Conservation (phyloP, 2,329 filamentous ascomycete species). For the Cytospora schulzeri region DNA sequence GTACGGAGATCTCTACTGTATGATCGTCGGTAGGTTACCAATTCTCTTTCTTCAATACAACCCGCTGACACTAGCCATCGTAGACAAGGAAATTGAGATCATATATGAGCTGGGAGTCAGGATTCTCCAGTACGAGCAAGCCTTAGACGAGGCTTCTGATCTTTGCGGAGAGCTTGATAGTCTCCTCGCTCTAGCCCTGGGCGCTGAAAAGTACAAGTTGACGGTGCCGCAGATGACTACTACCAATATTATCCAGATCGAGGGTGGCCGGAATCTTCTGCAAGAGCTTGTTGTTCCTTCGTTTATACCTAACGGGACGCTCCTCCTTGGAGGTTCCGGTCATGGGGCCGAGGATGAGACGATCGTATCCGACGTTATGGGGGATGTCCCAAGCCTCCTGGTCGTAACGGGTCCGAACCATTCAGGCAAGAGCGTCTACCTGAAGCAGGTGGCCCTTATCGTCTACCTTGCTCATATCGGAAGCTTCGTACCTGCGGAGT, state of each 20-base stretch:
- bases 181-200: conserved; percentile 76
- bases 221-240: conserved; percentile 68
- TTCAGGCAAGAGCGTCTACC: conserved; percentile 93
- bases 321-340: conserved; percentile 61
- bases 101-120: conserved; percentile 73
- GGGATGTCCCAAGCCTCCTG: conserved; percentile 63
- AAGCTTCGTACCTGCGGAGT: conserved; percentile 82
- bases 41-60: background rate
- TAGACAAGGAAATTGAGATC: conserved; percentile 87
- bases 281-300: conserved; percentile 81
- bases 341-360: conserved; percentile 27
- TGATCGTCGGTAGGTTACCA: conserved; percentile 70
- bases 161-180: conserved; percentile 86
- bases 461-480: conserved; percentile 92
- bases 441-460: conserved; percentile 90
- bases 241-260: conserved; percentile 72
- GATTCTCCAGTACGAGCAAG: conserved; percentile 68
- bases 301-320: conserved; percentile 82
- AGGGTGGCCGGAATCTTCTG: conserved; percentile 80
- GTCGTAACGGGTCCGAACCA: conserved; percentile 93
- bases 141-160: conserved; percentile 72
- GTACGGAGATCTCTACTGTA: conserved; percentile 81
- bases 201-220: conserved; percentile 75
- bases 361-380: conserved; percentile 11
- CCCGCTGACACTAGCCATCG: background rate